Conservation (phyloP, 2,329 filamentous ascomycete species). For the Thermothelomyces thermophilus region DNA sequence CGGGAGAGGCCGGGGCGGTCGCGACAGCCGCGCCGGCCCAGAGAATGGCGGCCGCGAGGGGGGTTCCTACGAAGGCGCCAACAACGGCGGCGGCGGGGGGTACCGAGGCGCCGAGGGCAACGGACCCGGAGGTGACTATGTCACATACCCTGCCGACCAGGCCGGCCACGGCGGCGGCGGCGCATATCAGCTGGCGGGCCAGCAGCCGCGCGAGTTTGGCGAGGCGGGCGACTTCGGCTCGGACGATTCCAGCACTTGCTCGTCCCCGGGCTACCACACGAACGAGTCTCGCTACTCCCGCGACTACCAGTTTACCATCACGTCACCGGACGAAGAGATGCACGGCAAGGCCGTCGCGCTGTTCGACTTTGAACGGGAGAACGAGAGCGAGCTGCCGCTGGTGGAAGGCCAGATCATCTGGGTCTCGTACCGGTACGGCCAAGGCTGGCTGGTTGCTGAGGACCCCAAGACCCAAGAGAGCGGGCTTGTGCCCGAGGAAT, state of each 20-base stretch:
- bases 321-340: constrained; percentile 93
- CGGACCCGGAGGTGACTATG: constrained; percentile 71
- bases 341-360: constrained; percentile 92
- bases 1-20: constrained; percentile 42
- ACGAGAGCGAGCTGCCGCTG: constrained; percentile 90
- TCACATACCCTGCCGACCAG: constrained; percentile 67
- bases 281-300: constrained; percentile 78
- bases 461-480: constrained; percentile 92
- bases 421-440: constrained; percentile 91
- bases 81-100: constrained; percentile 59
- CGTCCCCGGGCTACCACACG: constrained; percentile 52
- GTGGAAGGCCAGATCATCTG: constrained; percentile 94
- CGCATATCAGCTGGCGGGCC: constrained; percentile 40
- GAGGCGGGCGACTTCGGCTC: constrained; percentile 47
- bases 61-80: constrained; percentile 60
- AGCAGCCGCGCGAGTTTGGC: constrained; percentile 39
- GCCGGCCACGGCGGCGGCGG: constrained; percentile 51
- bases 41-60: constrained; percentile 52
- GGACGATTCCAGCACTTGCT: constrained; percentile 51
- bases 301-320: constrained; percentile 92
- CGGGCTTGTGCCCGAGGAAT: constrained; percentile 92
- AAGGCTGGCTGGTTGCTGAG: constrained; percentile 95
- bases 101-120: constrained; percentile 63
- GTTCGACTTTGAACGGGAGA: constrained; percentile 91
- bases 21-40: constrained; percentile 32